These are phyloP conservation scores for Lagerstroemia speciosa DNA, from an alignment of 345 rosid genomes.

Conservation along the genomic window DNA sequence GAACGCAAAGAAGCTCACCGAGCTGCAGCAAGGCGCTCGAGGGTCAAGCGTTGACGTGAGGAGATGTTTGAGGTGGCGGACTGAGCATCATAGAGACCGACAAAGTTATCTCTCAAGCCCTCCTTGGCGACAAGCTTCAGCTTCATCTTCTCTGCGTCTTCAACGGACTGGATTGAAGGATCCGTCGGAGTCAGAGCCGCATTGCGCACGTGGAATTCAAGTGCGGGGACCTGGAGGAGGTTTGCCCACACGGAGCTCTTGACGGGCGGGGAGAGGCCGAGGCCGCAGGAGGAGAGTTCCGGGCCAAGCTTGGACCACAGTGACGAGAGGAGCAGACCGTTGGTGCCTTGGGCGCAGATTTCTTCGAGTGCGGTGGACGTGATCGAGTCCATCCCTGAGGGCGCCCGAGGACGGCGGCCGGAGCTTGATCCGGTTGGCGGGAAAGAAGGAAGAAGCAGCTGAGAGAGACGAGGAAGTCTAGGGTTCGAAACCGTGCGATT, in stretches of 20 bases:
- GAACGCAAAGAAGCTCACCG: slow-evolving; percentile 4
- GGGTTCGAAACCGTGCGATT: slow-evolving; percentile 6
- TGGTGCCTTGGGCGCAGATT: slow-evolving; percentile 14
- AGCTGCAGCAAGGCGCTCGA: slow-evolving; percentile 19
- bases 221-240: slow-evolving; percentile 13
- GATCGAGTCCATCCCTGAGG: slow-evolving; percentile 13
- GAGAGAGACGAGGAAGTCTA: background rate
- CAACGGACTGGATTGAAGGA: slow-evolving; percentile 9
- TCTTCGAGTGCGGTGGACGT: slow-evolving; percentile 14
- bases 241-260: slow-evolving; percentile 10
- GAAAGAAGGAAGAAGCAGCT: background rate
- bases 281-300: slow-evolving; percentile 10
- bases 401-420: background rate
- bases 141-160: slow-evolving; percentile 13
- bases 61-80: slow-evolving; percentile 12
- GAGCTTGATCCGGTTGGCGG: background rate
- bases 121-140: slow-evolving; percentile 16
- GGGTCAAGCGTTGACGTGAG: slow-evolving; percentile 6
- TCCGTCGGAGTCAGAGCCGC: background rate
- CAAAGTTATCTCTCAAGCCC: slow-evolving; percentile 17
- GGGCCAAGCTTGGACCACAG: slow-evolving; percentile 17
- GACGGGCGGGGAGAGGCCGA: slow-evolving; percentile 14
- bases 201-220: slow-evolving; percentile 6
- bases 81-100: slow-evolving; percentile 19
- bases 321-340: slow-evolving; percentile 11